Conservation (phyloP, 2,329 filamentous ascomycete species). For the Sarocladium strictum region DNA sequence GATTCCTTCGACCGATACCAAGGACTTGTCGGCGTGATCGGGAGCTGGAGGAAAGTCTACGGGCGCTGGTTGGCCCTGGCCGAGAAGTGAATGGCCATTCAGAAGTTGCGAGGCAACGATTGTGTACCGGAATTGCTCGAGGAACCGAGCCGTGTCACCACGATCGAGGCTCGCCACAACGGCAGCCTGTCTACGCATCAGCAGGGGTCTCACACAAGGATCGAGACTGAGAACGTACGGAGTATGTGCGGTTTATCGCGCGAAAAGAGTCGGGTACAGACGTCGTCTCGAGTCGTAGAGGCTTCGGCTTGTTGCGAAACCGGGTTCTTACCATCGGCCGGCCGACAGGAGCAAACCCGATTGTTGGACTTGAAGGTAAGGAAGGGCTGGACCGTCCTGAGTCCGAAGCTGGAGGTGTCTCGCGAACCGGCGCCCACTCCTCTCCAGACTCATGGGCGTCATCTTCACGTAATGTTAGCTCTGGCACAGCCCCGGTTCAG, state of each 20-base stretch:
- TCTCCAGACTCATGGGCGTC: conserved; percentile 40
- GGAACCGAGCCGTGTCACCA: conserved; percentile 75
- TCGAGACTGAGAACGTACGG: conserved; percentile 32
- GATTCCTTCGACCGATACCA: conserved; percentile 37
- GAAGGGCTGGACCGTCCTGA: conserved; percentile 33
- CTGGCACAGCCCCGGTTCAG: no score
- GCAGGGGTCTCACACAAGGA: neutral
- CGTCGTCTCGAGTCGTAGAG: neutral
- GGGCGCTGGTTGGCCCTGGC: conserved; percentile 22
- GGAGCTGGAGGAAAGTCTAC: conserved; percentile 12
- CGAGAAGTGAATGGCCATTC: conserved; percentile 56
- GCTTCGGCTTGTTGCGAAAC: conserved; percentile 38
- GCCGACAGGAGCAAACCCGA: conserved; percentile 49
- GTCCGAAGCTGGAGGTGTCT: conserved; percentile 20
- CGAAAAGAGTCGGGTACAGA: conserved; percentile 21
- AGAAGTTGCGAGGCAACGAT: conserved; percentile 88
- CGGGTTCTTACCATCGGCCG: conserved; percentile 47
- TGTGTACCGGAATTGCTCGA: conserved; percentile 89
- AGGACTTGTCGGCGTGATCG: conserved; percentile 1
- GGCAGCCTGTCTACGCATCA: conserved; percentile 45
- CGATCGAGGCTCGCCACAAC: conserved; percentile 68
- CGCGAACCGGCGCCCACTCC: conserved; percentile 40
- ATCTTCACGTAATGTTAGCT: conserved; percentile 25
- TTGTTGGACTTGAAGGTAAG: conserved; percentile 40
- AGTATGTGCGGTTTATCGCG: conserved; percentile 43